Percentiles rank a stretch among this genome's conserved stretches.
Evolutionary conservation across 1,139 yeast genomes (phyloP).

Genomic region (Insectozyma bohioensis): DNA sequence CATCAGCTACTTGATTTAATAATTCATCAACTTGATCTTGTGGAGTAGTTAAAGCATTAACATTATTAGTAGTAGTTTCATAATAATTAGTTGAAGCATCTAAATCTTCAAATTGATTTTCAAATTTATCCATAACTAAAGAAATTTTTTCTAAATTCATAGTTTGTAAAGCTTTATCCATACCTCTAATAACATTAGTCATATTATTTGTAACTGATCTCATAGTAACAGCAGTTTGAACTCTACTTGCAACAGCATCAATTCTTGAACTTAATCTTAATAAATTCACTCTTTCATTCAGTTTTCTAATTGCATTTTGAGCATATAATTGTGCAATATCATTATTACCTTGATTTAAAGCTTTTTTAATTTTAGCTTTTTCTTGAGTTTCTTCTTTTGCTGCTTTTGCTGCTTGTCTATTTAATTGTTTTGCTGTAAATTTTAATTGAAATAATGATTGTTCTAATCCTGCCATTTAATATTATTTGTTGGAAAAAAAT

Average conservation of each 20-base stretch:
- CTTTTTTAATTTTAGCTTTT: slow-evolving; percentile 87
- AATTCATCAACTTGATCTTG: slow-evolving; percentile 93
- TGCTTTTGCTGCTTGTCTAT: slow-evolving; percentile 85
- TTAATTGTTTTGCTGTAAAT: slow-evolving; percentile 92
- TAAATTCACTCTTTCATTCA: slow-evolving; percentile 81
- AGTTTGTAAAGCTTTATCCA: slow-evolving; percentile 94
- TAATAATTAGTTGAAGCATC: slow-evolving; percentile 94
- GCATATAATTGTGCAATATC: slow-evolving; percentile 96
- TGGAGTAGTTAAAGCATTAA: slow-evolving; percentile 87
- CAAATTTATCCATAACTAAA: slow-evolving; percentile 95
- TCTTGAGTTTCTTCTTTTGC: slow-evolving; percentile 88
- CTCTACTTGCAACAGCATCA: slow-evolving; percentile 94
- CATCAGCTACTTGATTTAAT: slow-evolving; percentile 94
- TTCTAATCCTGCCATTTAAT: slow-evolving; percentile 51
- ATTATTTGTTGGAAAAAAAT: background rate
- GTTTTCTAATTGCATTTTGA: slow-evolving; percentile 90
- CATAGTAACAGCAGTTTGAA: slow-evolving; percentile 98
- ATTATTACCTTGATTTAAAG: slow-evolving; percentile 79
- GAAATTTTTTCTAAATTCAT: slow-evolving; percentile 95
- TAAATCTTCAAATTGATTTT: slow-evolving; percentile 90
- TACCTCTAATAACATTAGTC: slow-evolving; percentile 89
- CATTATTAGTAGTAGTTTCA: slow-evolving; percentile 84
- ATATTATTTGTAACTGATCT: slow-evolving; percentile 89
- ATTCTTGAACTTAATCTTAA: slow-evolving; percentile 83
- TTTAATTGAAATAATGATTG: slow-evolving; percentile 51